Conservation (phyloP, 2,329 filamentous ascomycete genomes). For the Salinomyces thailandicus region DNA sequence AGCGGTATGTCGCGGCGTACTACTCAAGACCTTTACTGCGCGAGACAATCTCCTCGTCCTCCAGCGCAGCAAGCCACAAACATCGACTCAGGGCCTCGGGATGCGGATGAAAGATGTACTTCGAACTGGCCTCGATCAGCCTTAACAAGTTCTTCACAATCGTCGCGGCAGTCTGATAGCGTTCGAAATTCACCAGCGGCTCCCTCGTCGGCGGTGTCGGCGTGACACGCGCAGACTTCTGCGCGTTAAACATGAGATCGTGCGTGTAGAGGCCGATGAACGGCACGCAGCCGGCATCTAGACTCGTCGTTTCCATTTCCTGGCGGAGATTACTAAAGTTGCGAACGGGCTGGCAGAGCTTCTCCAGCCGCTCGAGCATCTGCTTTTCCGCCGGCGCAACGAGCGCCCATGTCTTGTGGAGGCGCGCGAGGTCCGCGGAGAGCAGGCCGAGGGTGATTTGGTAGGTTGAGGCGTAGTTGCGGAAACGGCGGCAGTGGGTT, state of each 20-base stretch:
- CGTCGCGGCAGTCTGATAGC: slow-evolving; percentile 62
- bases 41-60: slow-evolving; percentile 60
- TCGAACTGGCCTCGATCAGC: slow-evolving; percentile 66
- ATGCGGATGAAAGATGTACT: slow-evolving; percentile 63
- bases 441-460: slow-evolving; percentile 70
- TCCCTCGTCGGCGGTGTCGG: slow-evolving; percentile 35
- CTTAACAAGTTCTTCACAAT: slow-evolving; percentile 71
- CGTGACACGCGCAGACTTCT: slow-evolving; percentile 65
- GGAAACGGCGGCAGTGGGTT: slow-evolving; percentile 59
- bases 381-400: slow-evolving; percentile 55
- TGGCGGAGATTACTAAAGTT: slow-evolving; percentile 68
- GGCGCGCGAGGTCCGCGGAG: slow-evolving; percentile 58
- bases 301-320: slow-evolving; percentile 58
- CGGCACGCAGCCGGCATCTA: slow-evolving; percentile 65
- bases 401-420: slow-evolving; percentile 60
- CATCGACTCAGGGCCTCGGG: slow-evolving; percentile 70
- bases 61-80: slow-evolving; percentile 72
- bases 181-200: slow-evolving; percentile 72
- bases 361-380: slow-evolving; percentile 58
- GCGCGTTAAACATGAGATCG: slow-evolving; percentile 70
- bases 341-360: slow-evolving; percentile 61
- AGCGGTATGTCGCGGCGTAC: not conserved
- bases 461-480: slow-evolving; percentile 76
- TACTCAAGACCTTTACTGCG: not conserved
- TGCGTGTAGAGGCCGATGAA: slow-evolving; percentile 76